phyloP scores from a whole-genome alignment of 202 grass and related monocot genomes.

The Zizania palustris region DNA sequence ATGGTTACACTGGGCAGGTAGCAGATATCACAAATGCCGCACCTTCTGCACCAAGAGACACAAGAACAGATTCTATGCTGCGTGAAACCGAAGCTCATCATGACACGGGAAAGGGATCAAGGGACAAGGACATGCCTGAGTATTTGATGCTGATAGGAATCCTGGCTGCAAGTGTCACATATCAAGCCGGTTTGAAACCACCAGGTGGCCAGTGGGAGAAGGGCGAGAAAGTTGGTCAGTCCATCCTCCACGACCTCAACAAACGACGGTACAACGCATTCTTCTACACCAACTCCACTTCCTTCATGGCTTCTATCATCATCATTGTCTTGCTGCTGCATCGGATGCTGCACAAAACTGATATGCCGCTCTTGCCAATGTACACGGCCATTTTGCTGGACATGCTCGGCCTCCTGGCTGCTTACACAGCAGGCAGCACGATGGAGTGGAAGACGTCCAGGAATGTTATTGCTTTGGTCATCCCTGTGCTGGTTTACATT shows the following conservation, averaged over 20 bases:
- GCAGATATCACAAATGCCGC: background rate
- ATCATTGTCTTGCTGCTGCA: slow-evolving; percentile 41
- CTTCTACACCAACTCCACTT: slow-evolving; percentile 52
- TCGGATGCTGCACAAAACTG: background rate
- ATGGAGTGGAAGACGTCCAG: slow-evolving; percentile 29
- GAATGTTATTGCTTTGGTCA: slow-evolving; percentile 30
- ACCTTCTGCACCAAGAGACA: background rate
- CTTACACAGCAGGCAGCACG: slow-evolving; percentile 40
- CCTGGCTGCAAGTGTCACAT: slow-evolving; percentile 51
- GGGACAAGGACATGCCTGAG: background rate
- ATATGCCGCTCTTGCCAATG: slow-evolving; percentile 26
- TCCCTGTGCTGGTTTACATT: slow-evolving; percentile 32
- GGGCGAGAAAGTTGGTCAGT: background rate
- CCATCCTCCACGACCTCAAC: slow-evolving; percentile 41
- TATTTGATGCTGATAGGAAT: slow-evolving; percentile 51
- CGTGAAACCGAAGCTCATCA: too few relatives aligned
- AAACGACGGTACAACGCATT: slow-evolving; percentile 45
- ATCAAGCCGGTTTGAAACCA: slow-evolving; percentile 46
- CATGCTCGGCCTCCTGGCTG: slow-evolving; percentile 41
- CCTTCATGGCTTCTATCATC: slow-evolving; percentile 55
- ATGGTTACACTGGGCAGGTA: background rate
- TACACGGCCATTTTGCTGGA: slow-evolving; percentile 38
- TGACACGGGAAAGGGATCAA: too few relatives aligned
- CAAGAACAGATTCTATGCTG: too few relatives aligned
- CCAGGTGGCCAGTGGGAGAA: slow-evolving; percentile 46